Base-by-base conservation (phyloP, 768 basidiomycete species). In the Tulasnella sp. region DNA sequence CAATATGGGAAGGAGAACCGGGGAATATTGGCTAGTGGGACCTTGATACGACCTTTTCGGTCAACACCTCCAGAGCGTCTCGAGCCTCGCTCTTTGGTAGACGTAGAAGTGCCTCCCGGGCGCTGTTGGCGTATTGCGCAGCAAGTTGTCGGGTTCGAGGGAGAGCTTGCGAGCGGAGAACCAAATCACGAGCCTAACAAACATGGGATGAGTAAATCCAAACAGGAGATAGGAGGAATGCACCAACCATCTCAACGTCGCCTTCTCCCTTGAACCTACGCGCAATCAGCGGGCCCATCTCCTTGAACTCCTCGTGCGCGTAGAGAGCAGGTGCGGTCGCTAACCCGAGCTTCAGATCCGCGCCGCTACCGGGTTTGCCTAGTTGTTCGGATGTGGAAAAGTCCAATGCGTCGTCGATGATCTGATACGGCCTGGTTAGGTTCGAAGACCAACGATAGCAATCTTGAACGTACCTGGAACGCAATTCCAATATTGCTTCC, bases 331-430 rank as follows among this genome's bases (percentile, higher is more conserved):
- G 96, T 2, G 91, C 96, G 0, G 93, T 94, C 5, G 98, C 93
- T 77, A 95, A 87, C 0, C 94, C 94, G 0, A 95, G 85, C 76
- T 91, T 89, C 20, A 95, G 87, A 83, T 96, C 95, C 1, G 94
- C 92, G 23, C 93, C 93, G 0, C 91, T 91, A 29, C 83, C 83
- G 0, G 98, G 98, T 85, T 99, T 99, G 46, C 97, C 97, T 16
- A 99, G 89, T 0, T 86, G 84, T 6, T 90, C 88, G 15, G 91
- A 91, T 0, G 92, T 90, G 72, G 96, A 93, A 82, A 95, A 99
- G 85, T 99, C 98, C 3, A 99, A 86, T 46, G 96, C 89, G 82
- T 99, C 98, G 83, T 99, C 98, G 71, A 99, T 92, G 13, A 99
- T 91, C 95, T 97, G 81, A 23, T 39, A 75, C 70, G 70, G 16